A percentile compares a stretch with the other conserved stretches of the same genome.
These are phyloP conservation scores for Taphrina wiesneri DNA, from an alignment of 1,139 yeast species.

Conservation along the genomic window DNA sequence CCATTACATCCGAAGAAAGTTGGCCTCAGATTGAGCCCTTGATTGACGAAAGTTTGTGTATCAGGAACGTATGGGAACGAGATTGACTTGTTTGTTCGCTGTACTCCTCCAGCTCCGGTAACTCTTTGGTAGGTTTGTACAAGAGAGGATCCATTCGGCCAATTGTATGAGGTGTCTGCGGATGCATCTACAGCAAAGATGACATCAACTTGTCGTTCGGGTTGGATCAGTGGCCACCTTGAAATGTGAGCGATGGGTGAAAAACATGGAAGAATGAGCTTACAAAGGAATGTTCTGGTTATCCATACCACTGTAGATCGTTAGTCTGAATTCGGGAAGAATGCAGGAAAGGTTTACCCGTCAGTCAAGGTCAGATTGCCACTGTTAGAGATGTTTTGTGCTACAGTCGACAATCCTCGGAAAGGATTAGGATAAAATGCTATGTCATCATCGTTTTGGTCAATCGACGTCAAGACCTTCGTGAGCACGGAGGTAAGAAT, in stretches of 20 bases:
- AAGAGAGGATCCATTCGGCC: slow-evolving; percentile 78
- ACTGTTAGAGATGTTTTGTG: slow-evolving; percentile 23
- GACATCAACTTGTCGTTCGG: slow-evolving; percentile 70
- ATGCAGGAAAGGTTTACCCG: slow-evolving; percentile 56
- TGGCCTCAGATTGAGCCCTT: slow-evolving; percentile 58
- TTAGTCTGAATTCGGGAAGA: slow-evolving; percentile 50
- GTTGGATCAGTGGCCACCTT: slow-evolving; percentile 63
- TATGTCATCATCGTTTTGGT: slow-evolving; percentile 55
- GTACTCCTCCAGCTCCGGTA: slow-evolving; percentile 68
- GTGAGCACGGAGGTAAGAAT: slow-evolving; percentile 52
- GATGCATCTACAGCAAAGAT: slow-evolving; percentile 82
- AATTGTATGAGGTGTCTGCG: slow-evolving; percentile 66
- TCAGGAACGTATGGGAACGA: slow-evolving; percentile 89
- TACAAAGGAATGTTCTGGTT: slow-evolving; percentile 69
- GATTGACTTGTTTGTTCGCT: slow-evolving; percentile 59
- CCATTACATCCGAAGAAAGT: slow-evolving; percentile 86
- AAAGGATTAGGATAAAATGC: slow-evolving; percentile 83
- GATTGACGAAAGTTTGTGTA: slow-evolving; percentile 56
- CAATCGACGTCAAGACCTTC: slow-evolving; percentile 42
- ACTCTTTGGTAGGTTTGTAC: slow-evolving; percentile 54
- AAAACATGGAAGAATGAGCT: neutral
- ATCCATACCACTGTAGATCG: slow-evolving; percentile 62
- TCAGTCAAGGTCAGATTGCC: slow-evolving; percentile 23
- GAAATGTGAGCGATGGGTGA: neutral
- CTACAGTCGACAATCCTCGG: slow-evolving; percentile 45